These are phyloP conservation scores for Neopestalotiopsis clavispora DNA, from an alignment of 2,329 filamentous ascomycete genomes.

Conservation along the genomic window DNA sequence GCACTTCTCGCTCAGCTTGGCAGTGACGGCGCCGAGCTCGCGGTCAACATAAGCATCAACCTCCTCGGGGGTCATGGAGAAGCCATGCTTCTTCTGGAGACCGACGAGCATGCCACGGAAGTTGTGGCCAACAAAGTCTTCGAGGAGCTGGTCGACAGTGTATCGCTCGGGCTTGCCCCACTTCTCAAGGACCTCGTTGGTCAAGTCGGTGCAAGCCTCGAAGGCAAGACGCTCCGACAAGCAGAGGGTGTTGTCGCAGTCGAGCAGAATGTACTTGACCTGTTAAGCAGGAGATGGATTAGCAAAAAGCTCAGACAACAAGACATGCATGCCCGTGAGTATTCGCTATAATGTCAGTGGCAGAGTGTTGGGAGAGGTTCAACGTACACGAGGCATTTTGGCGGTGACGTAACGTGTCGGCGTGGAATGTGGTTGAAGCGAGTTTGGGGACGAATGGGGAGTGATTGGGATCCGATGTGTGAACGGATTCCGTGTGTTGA, in stretches of 20 bases:
- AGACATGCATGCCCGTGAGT: background rate
- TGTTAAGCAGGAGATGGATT: conserved; percentile 31
- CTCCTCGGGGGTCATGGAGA: conserved; percentile 64
- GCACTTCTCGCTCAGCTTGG: conserved; percentile 67
- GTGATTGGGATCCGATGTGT: background rate
- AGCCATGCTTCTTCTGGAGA: conserved; percentile 71
- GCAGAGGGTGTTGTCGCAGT: conserved; percentile 77
- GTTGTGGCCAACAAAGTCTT: conserved; percentile 78
- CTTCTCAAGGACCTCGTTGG: conserved; percentile 74
- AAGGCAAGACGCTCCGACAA: conserved; percentile 77
- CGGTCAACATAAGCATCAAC: conserved; percentile 68
- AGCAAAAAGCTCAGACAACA: background rate
- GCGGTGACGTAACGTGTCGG: conserved; percentile 5
- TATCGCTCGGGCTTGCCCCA: conserved; percentile 66
- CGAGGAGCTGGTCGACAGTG: conserved; percentile 70
- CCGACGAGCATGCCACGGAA: conserved; percentile 77
- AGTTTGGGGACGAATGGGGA: background rate
- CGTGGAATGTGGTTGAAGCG: background rate
- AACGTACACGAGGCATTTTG: conserved; percentile 41
- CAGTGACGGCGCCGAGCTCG: conserved; percentile 73
- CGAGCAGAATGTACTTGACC: conserved; percentile 67
- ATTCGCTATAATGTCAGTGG: background rate
- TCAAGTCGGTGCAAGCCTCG: conserved; percentile 75
- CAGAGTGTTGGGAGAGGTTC: background rate
- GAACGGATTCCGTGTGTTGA: background rate